phyloP scores from a whole-genome alignment of 2,329 filamentous ascomycete genomes.

The Colletotrichum liriopes region DNA sequence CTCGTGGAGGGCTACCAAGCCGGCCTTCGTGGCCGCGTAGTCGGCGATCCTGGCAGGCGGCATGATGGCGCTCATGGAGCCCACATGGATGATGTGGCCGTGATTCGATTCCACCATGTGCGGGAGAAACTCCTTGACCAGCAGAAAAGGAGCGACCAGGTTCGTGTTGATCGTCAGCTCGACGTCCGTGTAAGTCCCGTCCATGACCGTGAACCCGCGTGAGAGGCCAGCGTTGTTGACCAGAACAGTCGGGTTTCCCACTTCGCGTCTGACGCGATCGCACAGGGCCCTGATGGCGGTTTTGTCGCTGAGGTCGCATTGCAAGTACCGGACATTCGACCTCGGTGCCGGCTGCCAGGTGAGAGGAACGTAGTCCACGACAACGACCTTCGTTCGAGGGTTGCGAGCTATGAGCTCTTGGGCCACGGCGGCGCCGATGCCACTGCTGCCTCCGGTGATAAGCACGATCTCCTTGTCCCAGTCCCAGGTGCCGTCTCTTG shows the following conservation, averaged over 20 bases:
- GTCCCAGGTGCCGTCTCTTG: conserved; percentile 47
- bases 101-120: conserved; percentile 71
- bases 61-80: conserved; percentile 68
- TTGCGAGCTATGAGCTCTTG: conserved; percentile 48
- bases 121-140: conserved; percentile 71
- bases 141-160: conserved; percentile 72
- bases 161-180: conserved; percentile 59
- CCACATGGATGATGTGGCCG: conserved; percentile 75
- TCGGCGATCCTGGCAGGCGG: conserved; percentile 70
- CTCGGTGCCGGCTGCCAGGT: conserved; percentile 43
- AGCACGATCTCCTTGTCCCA: conserved; percentile 60
- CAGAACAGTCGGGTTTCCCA: conserved; percentile 55
- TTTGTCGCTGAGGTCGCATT: conserved; percentile 50
- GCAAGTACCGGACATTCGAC: conserved; percentile 30
- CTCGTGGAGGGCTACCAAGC: conserved; percentile 45
- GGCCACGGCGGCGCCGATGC: conserved; percentile 57
- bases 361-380: conserved; percentile 53
- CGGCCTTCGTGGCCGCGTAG: conserved; percentile 70
- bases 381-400: conserved; percentile 48
- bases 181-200: conserved; percentile 48
- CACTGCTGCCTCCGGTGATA: conserved; percentile 60
- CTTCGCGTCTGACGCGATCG: conserved; percentile 49
- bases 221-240: conserved; percentile 54
- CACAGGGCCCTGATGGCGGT: conserved; percentile 48
- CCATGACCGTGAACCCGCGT: conserved; percentile 47